Percentiles rank a stretch among this genome's conserved stretches.
Conservation (phyloP, 768 basidiomycete genomes). For the Tulasnella sp. region DNA sequence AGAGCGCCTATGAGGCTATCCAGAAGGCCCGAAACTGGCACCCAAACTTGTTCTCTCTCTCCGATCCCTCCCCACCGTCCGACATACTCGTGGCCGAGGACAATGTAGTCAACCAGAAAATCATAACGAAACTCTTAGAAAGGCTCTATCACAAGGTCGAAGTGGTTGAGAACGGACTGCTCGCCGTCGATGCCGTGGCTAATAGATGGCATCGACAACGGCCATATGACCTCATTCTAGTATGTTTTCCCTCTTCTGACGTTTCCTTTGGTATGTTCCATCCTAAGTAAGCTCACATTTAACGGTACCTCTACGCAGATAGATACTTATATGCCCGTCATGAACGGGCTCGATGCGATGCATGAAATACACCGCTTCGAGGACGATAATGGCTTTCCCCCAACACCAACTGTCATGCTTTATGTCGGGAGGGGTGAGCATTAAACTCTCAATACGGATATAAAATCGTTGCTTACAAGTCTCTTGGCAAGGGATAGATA, state of each 20-base stretch:
- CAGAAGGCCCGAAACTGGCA: neutral
- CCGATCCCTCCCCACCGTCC: neutral
- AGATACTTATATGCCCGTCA: neutral
- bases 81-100: neutral
- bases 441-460: neutral
- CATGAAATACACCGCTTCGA: neutral
- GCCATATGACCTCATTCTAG: neutral
- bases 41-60: neutral
- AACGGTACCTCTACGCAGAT: neutral
- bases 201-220: neutral
- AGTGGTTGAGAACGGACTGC: neutral
- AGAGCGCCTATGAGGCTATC: neutral
- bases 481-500: neutral
- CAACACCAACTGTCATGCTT: neutral
- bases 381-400: neutral
- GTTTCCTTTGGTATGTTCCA: neutral
- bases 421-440: neutral
- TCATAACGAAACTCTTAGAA: neutral
- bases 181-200: neutral
- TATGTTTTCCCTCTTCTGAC: neutral
- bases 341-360: neutral
- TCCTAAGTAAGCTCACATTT: neutral
- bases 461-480: neutral
- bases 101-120: neutral
- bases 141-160: neutral